Evolutionary conservation across 352 stramenopile species (phyloP).

Genomic region (Phytophthora constricta): DNA sequence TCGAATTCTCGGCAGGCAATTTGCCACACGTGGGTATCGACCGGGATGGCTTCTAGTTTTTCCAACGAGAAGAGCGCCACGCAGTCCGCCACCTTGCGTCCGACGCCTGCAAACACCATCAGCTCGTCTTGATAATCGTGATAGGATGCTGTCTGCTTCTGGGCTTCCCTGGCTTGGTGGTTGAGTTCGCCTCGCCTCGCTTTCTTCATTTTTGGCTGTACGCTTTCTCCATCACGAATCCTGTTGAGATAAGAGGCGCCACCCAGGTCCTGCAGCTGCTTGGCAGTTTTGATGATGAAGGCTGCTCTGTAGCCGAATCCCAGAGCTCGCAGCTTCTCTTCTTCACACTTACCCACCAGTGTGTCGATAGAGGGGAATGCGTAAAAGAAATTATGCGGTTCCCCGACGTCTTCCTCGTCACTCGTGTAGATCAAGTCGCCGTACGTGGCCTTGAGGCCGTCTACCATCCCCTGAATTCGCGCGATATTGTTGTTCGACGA

Average conservation of each 20-base stretch:
- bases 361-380: conserved; percentile 91
- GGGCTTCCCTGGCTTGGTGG: too few relatives aligned
- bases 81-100: conserved; percentile 97
- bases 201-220: conserved; percentile 6
- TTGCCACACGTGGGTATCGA: conserved; percentile 97
- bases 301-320: conserved; percentile 92
- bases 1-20: conserved; percentile 93
- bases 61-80: conserved; percentile 97
- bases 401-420: conserved; percentile 1
- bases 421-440: conserved; percentile 65
- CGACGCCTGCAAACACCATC: conserved; percentile 86
- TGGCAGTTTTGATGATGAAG: conserved; percentile 87
- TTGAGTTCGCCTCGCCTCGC: background rate
- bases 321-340: conserved; percentile 83
- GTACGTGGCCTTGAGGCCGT: conserved; percentile 89
- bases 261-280: conserved; percentile 69
- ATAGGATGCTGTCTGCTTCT: conserved; percentile 13
- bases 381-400: conserved; percentile 55
- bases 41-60: conserved; percentile 92
- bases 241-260: conserved; percentile 66
- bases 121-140: conserved; percentile 59
- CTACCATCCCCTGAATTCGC: conserved; percentile 95
- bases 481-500: conserved; percentile 99
- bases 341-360: conserved; percentile 71
- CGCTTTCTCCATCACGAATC: conserved; percentile 47